Evolutionary conservation across 805 yeast genomes (phyloP).

Genomic region (Huiozyma sinensis): DNA sequence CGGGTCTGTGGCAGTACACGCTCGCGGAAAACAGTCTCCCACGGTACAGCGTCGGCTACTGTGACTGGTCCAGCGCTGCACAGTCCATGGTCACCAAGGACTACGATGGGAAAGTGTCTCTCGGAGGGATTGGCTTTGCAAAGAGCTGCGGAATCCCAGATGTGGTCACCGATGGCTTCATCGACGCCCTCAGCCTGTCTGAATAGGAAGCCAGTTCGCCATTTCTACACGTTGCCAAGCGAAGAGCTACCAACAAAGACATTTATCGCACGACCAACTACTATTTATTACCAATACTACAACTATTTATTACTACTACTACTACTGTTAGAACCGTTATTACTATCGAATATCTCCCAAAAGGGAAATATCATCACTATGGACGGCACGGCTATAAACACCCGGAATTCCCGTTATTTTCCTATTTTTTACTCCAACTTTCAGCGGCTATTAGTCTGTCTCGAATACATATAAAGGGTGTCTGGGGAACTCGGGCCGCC

Average conservation of each 20-base stretch:
- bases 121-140: conserved; percentile 76
- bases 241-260: background rate
- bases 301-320: background rate
- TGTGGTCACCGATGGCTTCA: conserved; percentile 55
- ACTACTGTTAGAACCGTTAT: too few species aligned
- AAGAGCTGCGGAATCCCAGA: conserved; percentile 87
- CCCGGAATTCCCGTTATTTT: background rate
- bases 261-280: background rate
- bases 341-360: too few species aligned
- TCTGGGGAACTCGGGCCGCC: too few species aligned
- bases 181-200: conserved; percentile 34
- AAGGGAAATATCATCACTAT: background rate
- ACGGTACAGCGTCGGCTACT: conserved; percentile 65
- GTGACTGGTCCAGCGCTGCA: conserved; percentile 31
- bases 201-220: too few species aligned
- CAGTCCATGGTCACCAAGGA: conserved; percentile 25
- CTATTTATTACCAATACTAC: background rate
- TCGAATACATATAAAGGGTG: too few species aligned
- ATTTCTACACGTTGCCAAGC: too few species aligned
- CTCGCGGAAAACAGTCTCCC: conserved; percentile 59
- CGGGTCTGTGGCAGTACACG: conserved; percentile 29
- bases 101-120: conserved; percentile 34
- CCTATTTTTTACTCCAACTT: background rate
- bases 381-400: background rate
- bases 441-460: too few species aligned